These are phyloP conservation scores for Mortierella sp. DNA, from an alignment of 371 early-diverging fungal genomes.

Conservation along the genomic window DNA sequence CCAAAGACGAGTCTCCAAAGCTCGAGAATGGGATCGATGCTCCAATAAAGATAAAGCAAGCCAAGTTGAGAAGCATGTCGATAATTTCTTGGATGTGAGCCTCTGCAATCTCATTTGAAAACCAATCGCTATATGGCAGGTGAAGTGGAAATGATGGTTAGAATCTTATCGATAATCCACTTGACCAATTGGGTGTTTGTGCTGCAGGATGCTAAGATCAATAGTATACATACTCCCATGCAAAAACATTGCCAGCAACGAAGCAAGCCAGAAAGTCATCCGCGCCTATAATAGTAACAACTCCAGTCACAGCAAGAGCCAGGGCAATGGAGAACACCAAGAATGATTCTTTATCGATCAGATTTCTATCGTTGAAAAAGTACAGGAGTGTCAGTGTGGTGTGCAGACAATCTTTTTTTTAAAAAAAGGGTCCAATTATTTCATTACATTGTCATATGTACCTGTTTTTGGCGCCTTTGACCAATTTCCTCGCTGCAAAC, in stretches of 20 bases:
- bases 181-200: too few species aligned
- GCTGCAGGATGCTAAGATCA: too few species aligned
- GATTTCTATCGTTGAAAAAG: too few species aligned
- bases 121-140: conserved; percentile 88
- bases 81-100: conserved; percentile 92
- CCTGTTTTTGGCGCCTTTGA: conserved; percentile 79
- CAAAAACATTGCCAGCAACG: conserved; percentile 89
- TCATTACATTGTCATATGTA: too few species aligned
- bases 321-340: conserved; percentile 88
- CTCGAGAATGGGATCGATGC: conserved; percentile 85
- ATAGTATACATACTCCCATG: conserved; percentile 78
- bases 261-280: conserved; percentile 95
- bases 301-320: conserved; percentile 84
- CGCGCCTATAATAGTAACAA: conserved; percentile 80
- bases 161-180: too few species aligned
- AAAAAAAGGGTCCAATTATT: too few species aligned
- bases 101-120: conserved; percentile 86
- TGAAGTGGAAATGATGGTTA: background rate
- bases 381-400: too few species aligned
- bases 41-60: conserved; percentile 95
- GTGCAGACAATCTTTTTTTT: too few species aligned
- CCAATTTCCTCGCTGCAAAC: conserved; percentile 71
- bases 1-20: conserved; percentile 68
- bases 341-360: conserved; percentile 93
- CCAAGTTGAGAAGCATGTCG: conserved; percentile 89